Evolutionary conservation across 352 stramenopile species (phyloP).

Genomic region (Blastocystis sp.): DNA sequence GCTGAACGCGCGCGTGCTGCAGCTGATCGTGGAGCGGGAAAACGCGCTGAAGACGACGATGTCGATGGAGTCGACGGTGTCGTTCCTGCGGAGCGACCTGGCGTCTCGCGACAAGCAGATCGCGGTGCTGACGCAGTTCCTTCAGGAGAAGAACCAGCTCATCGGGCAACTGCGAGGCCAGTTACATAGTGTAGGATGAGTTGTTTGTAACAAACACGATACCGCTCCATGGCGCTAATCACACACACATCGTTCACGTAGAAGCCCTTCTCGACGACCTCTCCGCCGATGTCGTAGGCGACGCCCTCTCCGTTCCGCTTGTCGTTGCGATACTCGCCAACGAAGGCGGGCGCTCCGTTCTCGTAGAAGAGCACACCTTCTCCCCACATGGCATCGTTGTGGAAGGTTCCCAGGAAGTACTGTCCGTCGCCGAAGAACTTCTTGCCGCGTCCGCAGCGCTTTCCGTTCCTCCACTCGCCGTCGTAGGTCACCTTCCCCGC

Average conservation of each 20-base stretch:
- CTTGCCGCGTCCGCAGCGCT: constrained; percentile 19
- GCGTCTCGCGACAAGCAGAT: neutral
- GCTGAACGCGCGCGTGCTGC: neutral
- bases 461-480: constrained; percentile 50
- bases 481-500: constrained; percentile 19
- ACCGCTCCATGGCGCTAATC: neutral
- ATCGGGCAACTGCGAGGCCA: constrained; percentile 5
- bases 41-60: neutral
- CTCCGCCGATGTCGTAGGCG: neutral
- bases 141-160: constrained; percentile 37
- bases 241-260: constrained; percentile 41
- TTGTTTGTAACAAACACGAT: constrained; percentile 11
- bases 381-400: constrained; percentile 43
- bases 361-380: constrained; percentile 33
- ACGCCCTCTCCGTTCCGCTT: constrained; percentile 41
- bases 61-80: neutral
- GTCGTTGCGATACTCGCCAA: constrained; percentile 21
- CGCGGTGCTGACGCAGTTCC: neutral
- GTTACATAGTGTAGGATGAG: neutral
- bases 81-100: neutral
- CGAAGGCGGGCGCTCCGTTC: constrained; percentile 24
- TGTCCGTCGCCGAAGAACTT: constrained; percentile 49
- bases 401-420: constrained; percentile 31
- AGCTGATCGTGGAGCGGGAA: neutral
- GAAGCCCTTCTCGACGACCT: constrained; percentile 9